These are phyloP conservation scores for Tulasnella sp. DNA, from an alignment of 768 basidiomycete species.

Conservation along the genomic window DNA sequence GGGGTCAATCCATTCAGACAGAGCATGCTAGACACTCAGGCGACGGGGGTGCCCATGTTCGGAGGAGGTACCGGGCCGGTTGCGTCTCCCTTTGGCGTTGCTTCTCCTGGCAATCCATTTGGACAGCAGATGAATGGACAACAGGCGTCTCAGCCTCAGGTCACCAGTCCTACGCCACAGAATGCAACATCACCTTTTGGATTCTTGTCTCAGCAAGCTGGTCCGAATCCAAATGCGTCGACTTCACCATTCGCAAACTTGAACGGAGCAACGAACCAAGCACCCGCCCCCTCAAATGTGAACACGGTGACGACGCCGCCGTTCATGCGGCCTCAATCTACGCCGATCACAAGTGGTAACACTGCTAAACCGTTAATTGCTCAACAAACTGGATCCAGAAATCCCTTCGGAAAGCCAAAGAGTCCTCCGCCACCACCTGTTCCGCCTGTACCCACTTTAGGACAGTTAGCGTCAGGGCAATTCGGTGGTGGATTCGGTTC, in stretches of 20 bases:
- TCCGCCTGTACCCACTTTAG: conserved; percentile 66
- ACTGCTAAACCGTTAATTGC: conserved; percentile 51
- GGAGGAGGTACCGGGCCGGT: conserved; percentile 21
- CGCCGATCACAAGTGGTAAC: conserved; percentile 41
- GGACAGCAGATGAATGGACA: too few species aligned
- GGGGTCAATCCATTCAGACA: conserved; percentile 77
- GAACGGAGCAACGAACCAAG: neutral
- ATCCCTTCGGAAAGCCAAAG: conserved; percentile 79
- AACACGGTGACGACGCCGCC: conserved; percentile 10
- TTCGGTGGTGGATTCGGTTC: conserved; percentile 19
- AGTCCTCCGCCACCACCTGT: conserved; percentile 44
- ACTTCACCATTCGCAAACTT: neutral
- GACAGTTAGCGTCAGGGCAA: conserved; percentile 55
- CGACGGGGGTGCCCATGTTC: conserved; percentile 44
- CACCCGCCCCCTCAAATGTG: neutral
- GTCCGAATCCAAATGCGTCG: neutral
- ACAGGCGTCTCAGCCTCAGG: too few species aligned
- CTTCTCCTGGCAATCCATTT: too few species aligned
- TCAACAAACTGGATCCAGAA: conserved; percentile 87
- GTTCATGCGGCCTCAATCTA: conserved; percentile 47
- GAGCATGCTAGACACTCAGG: conserved; percentile 53
- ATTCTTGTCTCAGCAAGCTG: neutral
- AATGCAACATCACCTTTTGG: conserved; percentile 2
- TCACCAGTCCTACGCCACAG: too few species aligned
- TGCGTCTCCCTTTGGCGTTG: conserved; percentile 1